phyloP scores from a whole-genome alignment of 2,329 filamentous ascomycete species.

The Alternaria metachromatica region DNA sequence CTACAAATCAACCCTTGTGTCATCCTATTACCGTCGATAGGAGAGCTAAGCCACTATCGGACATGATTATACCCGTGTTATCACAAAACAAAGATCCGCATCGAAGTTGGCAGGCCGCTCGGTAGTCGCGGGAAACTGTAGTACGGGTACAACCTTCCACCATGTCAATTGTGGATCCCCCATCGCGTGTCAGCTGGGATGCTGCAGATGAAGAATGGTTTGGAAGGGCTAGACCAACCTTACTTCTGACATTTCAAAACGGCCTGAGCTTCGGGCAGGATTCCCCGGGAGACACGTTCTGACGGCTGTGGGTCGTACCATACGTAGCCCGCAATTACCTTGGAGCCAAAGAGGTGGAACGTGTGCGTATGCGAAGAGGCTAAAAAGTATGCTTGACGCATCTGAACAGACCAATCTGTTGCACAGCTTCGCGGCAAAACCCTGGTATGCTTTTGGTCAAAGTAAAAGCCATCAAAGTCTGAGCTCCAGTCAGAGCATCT shows the following conservation, averaged over 20 bases:
- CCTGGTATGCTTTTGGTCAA: constrained; percentile 24
- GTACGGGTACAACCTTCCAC: constrained; percentile 27
- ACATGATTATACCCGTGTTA: neutral
- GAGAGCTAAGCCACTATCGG: neutral
- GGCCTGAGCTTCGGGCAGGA: constrained; percentile 35
- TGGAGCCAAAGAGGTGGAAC: constrained; percentile 34
- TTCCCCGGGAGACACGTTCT: constrained; percentile 35
- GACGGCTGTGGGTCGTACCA: constrained; percentile 30
- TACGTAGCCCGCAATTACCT: constrained; percentile 22
- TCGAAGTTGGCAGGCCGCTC: constrained; percentile 20
- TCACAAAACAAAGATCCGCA: constrained; percentile 5
- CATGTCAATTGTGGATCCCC: constrained; percentile 28
- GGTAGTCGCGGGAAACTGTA: constrained; percentile 35
- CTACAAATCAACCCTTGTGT: neutral
- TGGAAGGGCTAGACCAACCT: constrained; percentile 32
- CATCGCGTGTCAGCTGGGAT: constrained; percentile 41
- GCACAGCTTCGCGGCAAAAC: constrained; percentile 32
- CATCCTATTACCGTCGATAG: neutral
- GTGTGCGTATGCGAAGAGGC: constrained; percentile 38
- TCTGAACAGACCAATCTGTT: constrained; percentile 38
- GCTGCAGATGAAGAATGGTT: constrained; percentile 29
- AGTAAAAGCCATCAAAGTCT: constrained; percentile 26
- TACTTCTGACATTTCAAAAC: constrained; percentile 33
- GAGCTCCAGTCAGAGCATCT: constrained; percentile 32
- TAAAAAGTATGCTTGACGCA: constrained; percentile 31